Evolutionary conservation across 208 protist genomes (phyloP).

Genomic region (Pavlovales sp.): DNA sequence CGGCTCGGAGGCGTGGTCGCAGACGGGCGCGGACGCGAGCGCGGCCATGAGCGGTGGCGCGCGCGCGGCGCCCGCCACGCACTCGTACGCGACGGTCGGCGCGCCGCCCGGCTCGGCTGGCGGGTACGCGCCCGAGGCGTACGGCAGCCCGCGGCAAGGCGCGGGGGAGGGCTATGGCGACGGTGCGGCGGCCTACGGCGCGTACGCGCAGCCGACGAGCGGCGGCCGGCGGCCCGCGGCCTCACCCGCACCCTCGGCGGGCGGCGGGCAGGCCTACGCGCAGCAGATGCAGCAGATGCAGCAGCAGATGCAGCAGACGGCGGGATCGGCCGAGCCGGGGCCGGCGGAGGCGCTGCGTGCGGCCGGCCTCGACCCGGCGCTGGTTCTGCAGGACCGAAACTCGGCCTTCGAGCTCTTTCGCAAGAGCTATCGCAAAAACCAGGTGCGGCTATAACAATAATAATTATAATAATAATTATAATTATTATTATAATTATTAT

Average conservation of each 20-base stretch:
- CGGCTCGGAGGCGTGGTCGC: not conserved
- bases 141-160: not conserved
- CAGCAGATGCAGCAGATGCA: too few species aligned
- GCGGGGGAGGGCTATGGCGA: not conserved
- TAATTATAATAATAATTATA: too few species aligned
- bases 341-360: not conserved
- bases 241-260: too few species aligned
- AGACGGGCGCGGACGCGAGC: not conserved
- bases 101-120: too few species aligned
- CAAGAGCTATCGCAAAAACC: conserved; percentile 39
- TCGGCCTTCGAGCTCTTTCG: conserved; percentile 45
- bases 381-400: conserved; percentile 22
- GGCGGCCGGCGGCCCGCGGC: too few species aligned
- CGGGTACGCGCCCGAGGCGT: too few species aligned
- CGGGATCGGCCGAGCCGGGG: not conserved
- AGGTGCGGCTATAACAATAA: too few species aligned
- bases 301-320: not conserved
- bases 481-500: too few species aligned
- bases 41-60: not conserved
- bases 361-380: not conserved
- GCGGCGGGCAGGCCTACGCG: too few species aligned
- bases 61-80: not conserved
- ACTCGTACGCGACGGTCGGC: too few species aligned
- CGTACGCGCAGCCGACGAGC: not conserved
- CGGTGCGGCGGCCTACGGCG: not conserved